A percentile compares a stretch with the other conserved stretches of the same genome.
Conservation (phyloP, 192 early-diverging fungal species). For the Gamsiella multidivaricata region DNA sequence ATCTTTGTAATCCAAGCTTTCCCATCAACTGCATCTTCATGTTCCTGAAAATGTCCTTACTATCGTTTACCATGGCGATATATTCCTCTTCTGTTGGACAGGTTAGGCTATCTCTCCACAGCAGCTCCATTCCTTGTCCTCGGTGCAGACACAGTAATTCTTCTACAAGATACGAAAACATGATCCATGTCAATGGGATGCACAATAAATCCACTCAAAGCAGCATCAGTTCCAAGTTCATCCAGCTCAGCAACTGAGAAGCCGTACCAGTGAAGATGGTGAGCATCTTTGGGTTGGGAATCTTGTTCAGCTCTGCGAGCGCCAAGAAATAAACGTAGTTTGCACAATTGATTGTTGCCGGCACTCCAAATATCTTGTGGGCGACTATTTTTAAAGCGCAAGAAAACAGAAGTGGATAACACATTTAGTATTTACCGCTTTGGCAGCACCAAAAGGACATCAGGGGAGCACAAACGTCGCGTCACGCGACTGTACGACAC, state of each 20-base stretch:
- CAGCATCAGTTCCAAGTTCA: no score
- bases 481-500: no score
- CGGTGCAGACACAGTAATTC: slow-evolving; percentile 92
- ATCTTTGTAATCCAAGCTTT: no score
- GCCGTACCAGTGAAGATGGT: slow-evolving; percentile 80
- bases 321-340: slow-evolving; percentile 98
- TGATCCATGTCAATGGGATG: not conserved
- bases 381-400: slow-evolving; percentile 71
- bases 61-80: slow-evolving; percentile 95
- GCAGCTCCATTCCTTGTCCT: slow-evolving; percentile 98
- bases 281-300: slow-evolving; percentile 76
- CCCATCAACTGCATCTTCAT: not conserved
- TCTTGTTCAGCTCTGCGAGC: slow-evolving; percentile 74
- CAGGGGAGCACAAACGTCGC: no score
- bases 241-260: no score
- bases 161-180: slow-evolving; percentile 53
- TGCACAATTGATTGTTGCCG: slow-evolving; percentile 95
- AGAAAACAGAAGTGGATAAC: not conserved
- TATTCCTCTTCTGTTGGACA: slow-evolving; percentile 96
- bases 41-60: slow-evolving; percentile 56
- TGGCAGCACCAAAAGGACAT: no score
- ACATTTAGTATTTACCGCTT: no score
- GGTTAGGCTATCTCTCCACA: slow-evolving; percentile 90
- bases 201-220: not conserved
- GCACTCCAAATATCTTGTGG: slow-evolving; percentile 94